These are phyloP conservation scores for Penicillium sp. DNA, from an alignment of 2,329 filamentous ascomycete species.

Conservation along the genomic window DNA sequence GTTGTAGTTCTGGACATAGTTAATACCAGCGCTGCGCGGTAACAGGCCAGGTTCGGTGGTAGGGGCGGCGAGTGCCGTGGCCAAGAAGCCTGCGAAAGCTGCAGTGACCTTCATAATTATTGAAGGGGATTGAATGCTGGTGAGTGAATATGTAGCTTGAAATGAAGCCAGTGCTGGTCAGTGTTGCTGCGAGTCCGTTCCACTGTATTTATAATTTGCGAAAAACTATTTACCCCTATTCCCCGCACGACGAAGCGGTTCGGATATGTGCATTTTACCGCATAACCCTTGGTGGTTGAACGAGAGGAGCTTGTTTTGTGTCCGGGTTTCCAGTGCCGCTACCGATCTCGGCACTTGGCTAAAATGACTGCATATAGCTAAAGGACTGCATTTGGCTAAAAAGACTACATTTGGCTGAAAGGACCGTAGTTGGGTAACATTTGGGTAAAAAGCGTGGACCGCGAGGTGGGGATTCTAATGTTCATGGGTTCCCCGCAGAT, in stretches of 20 bases:
- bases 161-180: slow-evolving; percentile 4
- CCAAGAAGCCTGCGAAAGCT: slow-evolving; percentile 7
- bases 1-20: slow-evolving; percentile 15
- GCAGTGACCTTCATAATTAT: slow-evolving; percentile 11
- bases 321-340: neutral
- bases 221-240: slow-evolving; percentile 8
- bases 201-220: slow-evolving; percentile 5
- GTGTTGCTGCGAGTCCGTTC: neutral
- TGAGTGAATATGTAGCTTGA: slow-evolving; percentile 1
- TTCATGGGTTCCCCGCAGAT: slow-evolving; percentile 6
- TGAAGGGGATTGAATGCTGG: slow-evolving; percentile 1
- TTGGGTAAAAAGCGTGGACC: slow-evolving; percentile 6
- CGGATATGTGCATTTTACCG: slow-evolving; percentile 1
- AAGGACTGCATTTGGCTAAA: neutral
- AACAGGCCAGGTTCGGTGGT: slow-evolving; percentile 2
- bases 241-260: slow-evolving; percentile 2
- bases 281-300: slow-evolving; percentile 1
- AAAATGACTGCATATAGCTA: neutral
- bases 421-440: neutral
- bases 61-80: slow-evolving; percentile 8
- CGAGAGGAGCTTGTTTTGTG: neutral
- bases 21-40: slow-evolving; percentile 5
- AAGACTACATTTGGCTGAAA: neutral
- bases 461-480: slow-evolving; percentile 11
- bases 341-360: neutral